Evolutionary conservation across 2,329 filamentous ascomycete genomes (phyloP).

Genomic region (Aspergillus brunneoviolaceus): DNA sequence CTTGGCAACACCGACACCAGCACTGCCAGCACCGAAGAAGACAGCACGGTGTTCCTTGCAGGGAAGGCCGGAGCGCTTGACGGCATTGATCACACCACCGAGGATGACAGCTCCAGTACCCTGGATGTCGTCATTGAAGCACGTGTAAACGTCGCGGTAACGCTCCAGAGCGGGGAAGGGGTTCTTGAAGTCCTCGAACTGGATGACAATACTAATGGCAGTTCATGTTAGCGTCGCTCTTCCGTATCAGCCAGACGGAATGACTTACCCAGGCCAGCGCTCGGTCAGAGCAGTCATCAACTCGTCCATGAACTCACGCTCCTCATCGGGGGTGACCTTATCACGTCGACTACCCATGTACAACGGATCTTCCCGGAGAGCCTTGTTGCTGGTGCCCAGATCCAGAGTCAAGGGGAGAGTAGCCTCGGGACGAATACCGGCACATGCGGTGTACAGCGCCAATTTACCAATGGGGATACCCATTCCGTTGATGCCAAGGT

Average conservation of each 20-base stretch:
- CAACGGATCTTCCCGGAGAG: constrained; percentile 72
- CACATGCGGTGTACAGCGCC: constrained; percentile 89
- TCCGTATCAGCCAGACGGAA: constrained; percentile 10
- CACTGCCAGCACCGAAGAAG: constrained; percentile 93
- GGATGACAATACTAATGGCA: constrained; percentile 65
- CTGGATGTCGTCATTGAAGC: constrained; percentile 99
- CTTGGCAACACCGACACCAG: constrained; percentile 95
- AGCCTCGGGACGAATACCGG: constrained; percentile 80
- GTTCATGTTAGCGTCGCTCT: constrained; percentile 22
- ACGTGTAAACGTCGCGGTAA: constrained; percentile 84
- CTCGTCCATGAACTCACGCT: constrained; percentile 93
- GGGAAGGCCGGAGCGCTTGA: constrained; percentile 81
- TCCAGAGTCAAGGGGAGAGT: constrained; percentile 64
- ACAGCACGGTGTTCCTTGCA: constrained; percentile 89
- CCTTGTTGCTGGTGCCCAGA: constrained; percentile 63
- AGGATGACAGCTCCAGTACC: constrained; percentile 94
- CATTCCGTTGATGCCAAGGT: constrained; percentile 95
- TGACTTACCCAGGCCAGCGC: constrained; percentile 63
- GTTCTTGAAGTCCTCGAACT: constrained; percentile 98
- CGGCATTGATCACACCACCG: constrained; percentile 71
- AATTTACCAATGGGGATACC: constrained; percentile 98
- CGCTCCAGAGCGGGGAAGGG: constrained; percentile 91
- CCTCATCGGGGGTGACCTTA: constrained; percentile 73
- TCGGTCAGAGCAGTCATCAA: constrained; percentile 90
- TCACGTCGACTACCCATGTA: constrained; percentile 88